Evolutionary conservation across 148 eudicot species (phyloP), one percentile per base, ranked within the genome.

Genomic region (Spergularia marina): DNA sequence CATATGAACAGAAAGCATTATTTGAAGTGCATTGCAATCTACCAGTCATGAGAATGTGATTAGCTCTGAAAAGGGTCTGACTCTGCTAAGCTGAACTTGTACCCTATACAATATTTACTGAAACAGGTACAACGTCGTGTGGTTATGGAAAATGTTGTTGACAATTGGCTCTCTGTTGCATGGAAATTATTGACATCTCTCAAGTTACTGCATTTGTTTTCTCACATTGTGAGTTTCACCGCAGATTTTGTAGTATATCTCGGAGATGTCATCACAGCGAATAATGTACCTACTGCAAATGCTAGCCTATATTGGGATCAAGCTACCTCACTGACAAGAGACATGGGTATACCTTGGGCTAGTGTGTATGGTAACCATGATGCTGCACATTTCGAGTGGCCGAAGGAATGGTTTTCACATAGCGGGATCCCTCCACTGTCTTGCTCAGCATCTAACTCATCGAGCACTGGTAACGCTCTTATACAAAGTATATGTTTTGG

Each of bases 261-360:
- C n/a, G 98, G 96, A 70, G 98, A 92, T 80, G 84, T 92, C 10
- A 65, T 92, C 72, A 92, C 98, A 6, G 96, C 96, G 75, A 92
- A 92, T 77, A 92, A 90, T 77, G 52, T 92, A 53, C 81, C 87
- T 23, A 78, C 84, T 18, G 74, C 82, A 64, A 92, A 92, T 76
- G 98, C 96, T 58, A 92, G 89, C 74, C 76, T 82, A 44, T 92
- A 90, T 64, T 92, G 98, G 98, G 88, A 89, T 81, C 83, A 79
- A 70, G 98, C 98, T 23, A 74, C 83, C 68, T 83, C 93, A 30
- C 90, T 93, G 39, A 78, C 93, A 72, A 85, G 87, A 80, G 79
- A 73, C 20, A 83, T 89, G 82, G 85, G 89, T 58, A 90, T 90
- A 74, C 93, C 96, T 23, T 92, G 88, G 90, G 90, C 91, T 6